Evolutionary conservation across 768 basidiomycete genomes (phyloP), one percentile per base, ranked within the genome.

Genomic region (Cyclocybe aegerita): DNA sequence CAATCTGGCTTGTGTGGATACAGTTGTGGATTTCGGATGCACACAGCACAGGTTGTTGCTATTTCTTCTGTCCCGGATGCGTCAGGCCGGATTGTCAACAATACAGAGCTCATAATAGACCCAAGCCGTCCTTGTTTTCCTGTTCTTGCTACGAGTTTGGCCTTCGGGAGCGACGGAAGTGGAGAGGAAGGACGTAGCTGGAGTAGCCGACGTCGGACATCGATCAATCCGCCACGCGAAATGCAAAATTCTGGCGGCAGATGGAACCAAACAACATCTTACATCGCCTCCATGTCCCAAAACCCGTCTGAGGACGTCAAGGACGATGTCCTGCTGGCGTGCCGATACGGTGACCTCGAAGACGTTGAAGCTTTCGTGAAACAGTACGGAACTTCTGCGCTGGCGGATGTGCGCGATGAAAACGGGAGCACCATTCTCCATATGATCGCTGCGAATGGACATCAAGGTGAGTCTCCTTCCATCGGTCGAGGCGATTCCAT

Each of bases 391-490:
- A 49, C 69, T 1, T 70, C 70, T 4, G 50, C 77, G 0, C 69
- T 91, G 9, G 67, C 68, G 35, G 62, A 65, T 34, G 68, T 83
- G 9, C 79, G 75, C 37, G 94, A 96, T 70, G 85, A 85, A 38
- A 81, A 88, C 62, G 86, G 81, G 35, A 97, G 93, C 72, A 83
- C 80, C 2, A 70, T 85, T 36, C 70, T 97, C 35, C 94, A 97
- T 66, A 96, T 96, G 93, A 75, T 80, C 10, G 84, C 82, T 49
- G 94, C 80, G 1, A 98, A 98, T 68, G 94, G 94, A 0, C 94
- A 97, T 74, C 59, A 73, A 70, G 91, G 94, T 95, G 54, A 72
- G 75, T 51, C 42, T 38, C 17, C 32, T 43, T 53, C 34, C 51
- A 47, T 43, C n/a, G 31, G 42, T 39, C 41, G 36, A 47, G 43